phyloP scores from a whole-genome alignment of 305 asterid genomes.

The Ajuga reptans region DNA sequence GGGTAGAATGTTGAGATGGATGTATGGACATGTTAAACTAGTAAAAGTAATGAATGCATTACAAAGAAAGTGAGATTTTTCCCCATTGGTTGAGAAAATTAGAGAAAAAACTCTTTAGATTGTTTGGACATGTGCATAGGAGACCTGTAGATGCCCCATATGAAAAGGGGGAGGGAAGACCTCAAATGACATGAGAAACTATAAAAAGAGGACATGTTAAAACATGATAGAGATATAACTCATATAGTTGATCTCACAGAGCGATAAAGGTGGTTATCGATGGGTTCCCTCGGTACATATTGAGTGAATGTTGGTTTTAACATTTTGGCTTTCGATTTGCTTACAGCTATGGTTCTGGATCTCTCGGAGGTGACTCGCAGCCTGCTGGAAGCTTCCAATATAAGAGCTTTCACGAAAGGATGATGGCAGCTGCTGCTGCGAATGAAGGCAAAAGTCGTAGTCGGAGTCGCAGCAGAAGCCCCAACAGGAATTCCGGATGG shows the following conservation, averaged over 20 bases:
- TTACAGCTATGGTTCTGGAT: conserved; percentile 40
- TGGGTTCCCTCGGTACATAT: not conserved
- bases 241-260: not conserved
- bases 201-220: not conserved
- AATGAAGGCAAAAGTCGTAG: conserved; percentile 27
- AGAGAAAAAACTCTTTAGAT: not conserved
- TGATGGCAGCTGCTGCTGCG: conserved; percentile 28
- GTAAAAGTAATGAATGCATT: not conserved
- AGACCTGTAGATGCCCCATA: not conserved
- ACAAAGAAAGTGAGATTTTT: not conserved
- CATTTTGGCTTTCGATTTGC: conserved; percentile 2
- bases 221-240: not conserved
- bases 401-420: conserved; percentile 54
- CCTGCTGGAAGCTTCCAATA: conserved; percentile 35
- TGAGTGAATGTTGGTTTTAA: not conserved
- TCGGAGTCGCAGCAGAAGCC: conserved; percentile 50
- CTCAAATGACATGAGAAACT: not conserved
- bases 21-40: not conserved
- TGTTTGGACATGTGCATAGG: not conserved
- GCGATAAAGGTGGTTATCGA: not conserved
- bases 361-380: conserved; percentile 30
- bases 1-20: not conserved
- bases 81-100: not conserved
- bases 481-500: conserved; percentile 39
- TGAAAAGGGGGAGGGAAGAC: not conserved